Evolutionary conservation across 2,329 filamentous ascomycete species (phyloP).

Genomic region (Ophiostoma populinum): DNA sequence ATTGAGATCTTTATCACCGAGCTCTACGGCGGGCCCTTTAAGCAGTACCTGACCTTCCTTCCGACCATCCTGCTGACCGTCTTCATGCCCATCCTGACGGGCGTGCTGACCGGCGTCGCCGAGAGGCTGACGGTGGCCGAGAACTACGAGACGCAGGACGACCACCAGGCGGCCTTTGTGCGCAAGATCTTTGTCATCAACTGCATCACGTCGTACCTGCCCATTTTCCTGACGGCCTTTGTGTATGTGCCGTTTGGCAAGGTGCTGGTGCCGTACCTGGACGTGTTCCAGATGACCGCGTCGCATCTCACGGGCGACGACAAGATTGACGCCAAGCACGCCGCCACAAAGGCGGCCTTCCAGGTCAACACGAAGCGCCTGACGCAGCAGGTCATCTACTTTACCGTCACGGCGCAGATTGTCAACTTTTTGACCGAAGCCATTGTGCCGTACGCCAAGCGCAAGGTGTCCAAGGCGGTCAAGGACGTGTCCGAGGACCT

Average conservation of each 20-base stretch:
- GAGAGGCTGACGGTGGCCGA: conserved; percentile 64
- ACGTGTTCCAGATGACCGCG: conserved; percentile 61
- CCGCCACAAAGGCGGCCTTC: conserved; percentile 32
- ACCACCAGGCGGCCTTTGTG: conserved; percentile 68
- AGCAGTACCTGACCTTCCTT: conserved; percentile 71
- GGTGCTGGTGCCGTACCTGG: conserved; percentile 67
- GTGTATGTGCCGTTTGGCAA: conserved; percentile 73
- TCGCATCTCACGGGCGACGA: conserved; percentile 60
- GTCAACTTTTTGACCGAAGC: conserved; percentile 76
- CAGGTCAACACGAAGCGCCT: conserved; percentile 69
- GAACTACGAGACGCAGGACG: conserved; percentile 81
- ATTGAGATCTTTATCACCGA: conserved; percentile 95
- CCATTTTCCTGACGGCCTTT: conserved; percentile 60
- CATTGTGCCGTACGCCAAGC: conserved; percentile 70
- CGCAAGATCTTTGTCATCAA: conserved; percentile 85
- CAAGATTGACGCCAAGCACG: conserved; percentile 23
- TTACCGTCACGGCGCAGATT: conserved; percentile 84
- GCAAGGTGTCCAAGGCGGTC: conserved; percentile 59
- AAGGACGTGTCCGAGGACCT: conserved; percentile 51
- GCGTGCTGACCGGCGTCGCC: conserved; percentile 59
- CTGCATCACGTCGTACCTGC: conserved; percentile 66
- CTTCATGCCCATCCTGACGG: conserved; percentile 60
- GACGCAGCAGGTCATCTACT: conserved; percentile 85
- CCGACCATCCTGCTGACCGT: conserved; percentile 78
- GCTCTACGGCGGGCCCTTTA: conserved; percentile 78